Percentiles rank a stretch among this genome's conserved stretches.
phyloP scores from a whole-genome alignment of 805 yeast genomes.

The Lipomyces yamanashiensis region DNA sequence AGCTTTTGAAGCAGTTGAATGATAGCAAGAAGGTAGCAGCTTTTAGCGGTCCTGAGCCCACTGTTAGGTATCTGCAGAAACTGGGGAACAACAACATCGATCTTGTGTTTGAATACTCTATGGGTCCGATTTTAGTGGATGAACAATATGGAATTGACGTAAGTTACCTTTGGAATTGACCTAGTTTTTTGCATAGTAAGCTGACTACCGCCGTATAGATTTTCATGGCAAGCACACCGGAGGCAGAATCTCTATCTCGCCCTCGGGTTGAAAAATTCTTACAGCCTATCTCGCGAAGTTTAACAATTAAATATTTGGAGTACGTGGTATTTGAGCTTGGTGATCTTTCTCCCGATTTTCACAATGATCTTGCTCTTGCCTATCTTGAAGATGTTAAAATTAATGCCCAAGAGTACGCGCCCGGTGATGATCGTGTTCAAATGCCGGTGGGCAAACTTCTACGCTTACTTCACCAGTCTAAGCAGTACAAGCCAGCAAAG shows the following conservation, averaged over 20 bases:
- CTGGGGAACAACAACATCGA: constrained; percentile 56
- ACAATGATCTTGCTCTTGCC: constrained; percentile 52
- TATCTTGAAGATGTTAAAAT: constrained; percentile 48
- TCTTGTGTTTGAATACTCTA: constrained; percentile 61
- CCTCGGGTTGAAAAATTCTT: constrained; percentile 59
- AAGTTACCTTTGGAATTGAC: neutral
- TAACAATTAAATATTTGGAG: constrained; percentile 58
- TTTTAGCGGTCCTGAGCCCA: constrained; percentile 50
- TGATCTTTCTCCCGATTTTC: constrained; percentile 48
- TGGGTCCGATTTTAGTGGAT: constrained; percentile 54
- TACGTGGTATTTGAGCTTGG: constrained; percentile 52
- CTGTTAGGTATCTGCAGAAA: constrained; percentile 62
- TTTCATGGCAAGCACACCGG: constrained; percentile 68
- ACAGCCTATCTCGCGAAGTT: constrained; percentile 39
- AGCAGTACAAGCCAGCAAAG: constrained; percentile 49
- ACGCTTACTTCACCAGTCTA: constrained; percentile 46
- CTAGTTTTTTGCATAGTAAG: neutral
- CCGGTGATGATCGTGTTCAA: constrained; percentile 31
- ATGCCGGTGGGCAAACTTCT: constrained; percentile 43
- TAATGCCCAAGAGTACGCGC: constrained; percentile 32
- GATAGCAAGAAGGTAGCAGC: constrained; percentile 35
- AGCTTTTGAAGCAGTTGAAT: constrained; percentile 54
- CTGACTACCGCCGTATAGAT: constrained; percentile 43
- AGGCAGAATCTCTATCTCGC: constrained; percentile 62
- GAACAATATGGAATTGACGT: constrained; percentile 48